Conservation (phyloP, 1,139 yeast genomes). For the Geotrichum klebahnii region DNA sequence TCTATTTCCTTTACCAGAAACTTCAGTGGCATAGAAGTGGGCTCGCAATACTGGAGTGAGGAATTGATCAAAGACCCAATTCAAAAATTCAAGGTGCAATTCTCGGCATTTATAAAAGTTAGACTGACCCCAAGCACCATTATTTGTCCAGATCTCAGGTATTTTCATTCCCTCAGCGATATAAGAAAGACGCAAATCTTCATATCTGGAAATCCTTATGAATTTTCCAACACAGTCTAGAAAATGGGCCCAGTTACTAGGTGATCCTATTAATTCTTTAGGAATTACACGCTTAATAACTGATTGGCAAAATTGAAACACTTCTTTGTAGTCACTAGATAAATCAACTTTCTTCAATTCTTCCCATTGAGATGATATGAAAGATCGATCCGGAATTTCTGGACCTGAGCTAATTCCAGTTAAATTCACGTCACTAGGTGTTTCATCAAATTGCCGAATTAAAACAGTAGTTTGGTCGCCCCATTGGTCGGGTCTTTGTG, state of each 20-base stretch:
- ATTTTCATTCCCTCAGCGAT: conserved; percentile 40
- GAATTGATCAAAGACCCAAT: conserved; percentile 56
- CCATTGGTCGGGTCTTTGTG: conserved; percentile 15
- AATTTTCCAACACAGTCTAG: conserved; percentile 41
- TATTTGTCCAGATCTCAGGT: conserved; percentile 36
- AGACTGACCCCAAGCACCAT: conserved; percentile 45
- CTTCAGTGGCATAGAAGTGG: conserved; percentile 67
- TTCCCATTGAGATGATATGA: conserved; percentile 13
- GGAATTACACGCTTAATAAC: conserved; percentile 47
- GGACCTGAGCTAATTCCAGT: conserved; percentile 2
- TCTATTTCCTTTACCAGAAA: conserved; percentile 41
- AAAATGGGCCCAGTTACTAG: conserved; percentile 46
- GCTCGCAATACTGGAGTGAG: conserved; percentile 49
- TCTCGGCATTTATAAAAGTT: conserved; percentile 27
- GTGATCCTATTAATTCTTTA: conserved; percentile 51
- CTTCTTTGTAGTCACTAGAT: conserved; percentile 6
- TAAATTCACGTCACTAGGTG: neutral
- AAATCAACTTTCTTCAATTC: conserved; percentile 15
- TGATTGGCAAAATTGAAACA: conserved; percentile 22
- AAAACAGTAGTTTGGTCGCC: conserved; percentile 21
- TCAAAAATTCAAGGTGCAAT: conserved; percentile 45
- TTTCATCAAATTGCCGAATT: conserved; percentile 8
- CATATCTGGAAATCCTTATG: conserved; percentile 40
- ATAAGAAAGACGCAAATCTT: conserved; percentile 35
- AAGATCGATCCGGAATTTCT: conserved; percentile 6